phyloP scores from a whole-genome alignment of 2,329 filamentous ascomycete genomes.

The Neoascochyta sp. region DNA sequence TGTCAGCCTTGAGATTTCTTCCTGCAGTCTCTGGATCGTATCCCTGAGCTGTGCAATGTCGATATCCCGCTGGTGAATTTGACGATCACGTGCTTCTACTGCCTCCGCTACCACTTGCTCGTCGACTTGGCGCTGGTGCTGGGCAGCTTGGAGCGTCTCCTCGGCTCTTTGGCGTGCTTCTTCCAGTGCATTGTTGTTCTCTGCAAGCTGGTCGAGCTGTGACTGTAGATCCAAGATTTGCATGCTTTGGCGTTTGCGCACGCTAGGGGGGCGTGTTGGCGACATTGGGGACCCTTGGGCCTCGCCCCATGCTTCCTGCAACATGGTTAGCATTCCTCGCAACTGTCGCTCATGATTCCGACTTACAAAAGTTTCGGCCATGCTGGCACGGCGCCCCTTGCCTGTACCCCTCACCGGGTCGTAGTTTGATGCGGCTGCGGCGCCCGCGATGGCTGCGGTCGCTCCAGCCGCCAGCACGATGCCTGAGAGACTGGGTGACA shows the following conservation, averaged over 20 bases:
- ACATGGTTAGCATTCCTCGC: conserved; percentile 21
- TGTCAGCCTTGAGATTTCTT: conserved; percentile 74
- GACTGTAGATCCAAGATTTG: conserved; percentile 86
- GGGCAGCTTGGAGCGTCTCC: conserved; percentile 56
- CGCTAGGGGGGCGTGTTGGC: conserved; percentile 88
- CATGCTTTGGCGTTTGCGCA: conserved; percentile 96
- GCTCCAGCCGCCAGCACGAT: conserved; percentile 34
- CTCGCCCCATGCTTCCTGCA: conserved; percentile 89
- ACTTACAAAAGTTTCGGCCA: conserved; percentile 94
- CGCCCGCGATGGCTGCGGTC: conserved; percentile 40
- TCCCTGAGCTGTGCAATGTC: conserved; percentile 81
- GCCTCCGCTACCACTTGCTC: conserved; percentile 49
- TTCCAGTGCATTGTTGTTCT: conserved; percentile 77
- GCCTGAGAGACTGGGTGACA: conserved; percentile 27
- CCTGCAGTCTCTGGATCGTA: conserved; percentile 73
- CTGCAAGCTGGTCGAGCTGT: conserved; percentile 75
- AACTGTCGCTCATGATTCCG: conserved; percentile 6
- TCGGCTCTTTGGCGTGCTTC: conserved; percentile 70
- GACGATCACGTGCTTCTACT: conserved; percentile 62
- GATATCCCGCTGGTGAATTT: conserved; percentile 75
- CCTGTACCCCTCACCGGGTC: conserved; percentile 82
- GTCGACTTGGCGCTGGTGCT: conserved; percentile 52
- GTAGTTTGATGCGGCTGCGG: conserved; percentile 55
- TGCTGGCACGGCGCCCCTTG: conserved; percentile 73
- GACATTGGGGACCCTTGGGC: conserved; percentile 85